phyloP scores from a whole-genome alignment of 768 basidiomycete species.

The Rhodotorula sphaerocarpa region DNA sequence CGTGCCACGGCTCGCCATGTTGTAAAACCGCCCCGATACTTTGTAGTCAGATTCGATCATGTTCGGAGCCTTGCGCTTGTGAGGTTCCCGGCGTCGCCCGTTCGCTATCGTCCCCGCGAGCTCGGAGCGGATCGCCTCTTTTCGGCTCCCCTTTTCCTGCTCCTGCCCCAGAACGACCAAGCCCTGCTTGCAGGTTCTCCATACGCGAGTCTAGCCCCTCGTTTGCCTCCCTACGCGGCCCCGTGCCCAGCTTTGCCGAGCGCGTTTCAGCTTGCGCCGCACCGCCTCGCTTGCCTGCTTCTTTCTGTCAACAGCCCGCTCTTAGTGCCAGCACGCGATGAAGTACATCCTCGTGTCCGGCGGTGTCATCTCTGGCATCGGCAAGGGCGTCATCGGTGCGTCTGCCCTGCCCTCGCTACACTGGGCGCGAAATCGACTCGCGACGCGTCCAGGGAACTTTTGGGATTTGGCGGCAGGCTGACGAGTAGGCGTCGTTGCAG shows the following conservation, averaged over 20 bases:
- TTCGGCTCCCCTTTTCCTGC: neutral
- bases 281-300: neutral
- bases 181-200: neutral
- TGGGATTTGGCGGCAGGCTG: too few species aligned
- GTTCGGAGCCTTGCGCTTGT: too few species aligned
- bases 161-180: neutral
- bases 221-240: too few species aligned
- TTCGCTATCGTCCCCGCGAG: neutral
- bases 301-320: neutral
- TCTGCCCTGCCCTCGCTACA: neutral
- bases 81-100: too few species aligned
- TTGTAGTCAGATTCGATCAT: too few species aligned
- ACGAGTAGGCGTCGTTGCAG: too few species aligned
- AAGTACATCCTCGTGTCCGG: slow-evolving; percentile 96
- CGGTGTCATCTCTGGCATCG: slow-evolving; percentile 96
- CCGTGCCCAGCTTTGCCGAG: too few species aligned
- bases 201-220: neutral
- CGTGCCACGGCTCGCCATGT: too few species aligned
- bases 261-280: neutral
- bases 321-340: slow-evolving; percentile 48
- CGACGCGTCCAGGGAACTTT: too few species aligned
- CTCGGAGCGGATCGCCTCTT: neutral
- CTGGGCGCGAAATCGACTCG: neutral
- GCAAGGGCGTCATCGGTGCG: slow-evolving; percentile 96
- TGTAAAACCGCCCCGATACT: too few species aligned